These are phyloP conservation scores for Sindora glabra DNA, from an alignment of 306 rosid genomes.

Conservation along the genomic window DNA sequence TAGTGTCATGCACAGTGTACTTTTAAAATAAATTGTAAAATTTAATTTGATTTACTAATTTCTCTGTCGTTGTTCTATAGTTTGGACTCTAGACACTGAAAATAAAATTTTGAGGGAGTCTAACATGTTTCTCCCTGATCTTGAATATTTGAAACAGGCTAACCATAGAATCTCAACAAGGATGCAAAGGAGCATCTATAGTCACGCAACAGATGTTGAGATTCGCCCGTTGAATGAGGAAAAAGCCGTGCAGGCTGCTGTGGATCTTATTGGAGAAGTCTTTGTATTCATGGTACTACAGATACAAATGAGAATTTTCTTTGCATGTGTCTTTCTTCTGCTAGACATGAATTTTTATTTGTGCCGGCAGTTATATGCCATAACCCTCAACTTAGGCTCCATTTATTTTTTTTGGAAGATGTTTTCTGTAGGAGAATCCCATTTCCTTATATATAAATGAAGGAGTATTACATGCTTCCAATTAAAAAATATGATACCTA, in stretches of 20 bases:
- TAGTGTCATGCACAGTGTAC: no score
- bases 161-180: conserved; percentile 68
- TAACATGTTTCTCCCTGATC: conserved; percentile 1
- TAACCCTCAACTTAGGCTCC: no score
- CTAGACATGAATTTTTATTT: not conserved
- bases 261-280: conserved; percentile 84
- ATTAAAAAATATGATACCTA: no score
- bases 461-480: no score
- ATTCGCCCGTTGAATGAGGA: conserved; percentile 93
- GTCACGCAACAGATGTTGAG: conserved; percentile 76
- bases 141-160: conserved; percentile 31
- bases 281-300: conserved; percentile 70
- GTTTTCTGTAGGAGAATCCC: no score
- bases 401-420: no score
- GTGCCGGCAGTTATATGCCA: not conserved
- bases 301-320: not conserved
- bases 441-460: no score
- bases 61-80: not conserved
- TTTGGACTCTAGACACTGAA: not conserved
- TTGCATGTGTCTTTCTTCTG: not conserved
- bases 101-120: not conserved
- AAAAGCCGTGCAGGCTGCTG: conserved; percentile 85
- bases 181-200: conserved; percentile 78
- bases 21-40: no score
- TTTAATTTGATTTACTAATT: not conserved